Base-by-base conservation (phyloP, 352 stramenopile species). In the Globisporangium okanoganense region DNA sequence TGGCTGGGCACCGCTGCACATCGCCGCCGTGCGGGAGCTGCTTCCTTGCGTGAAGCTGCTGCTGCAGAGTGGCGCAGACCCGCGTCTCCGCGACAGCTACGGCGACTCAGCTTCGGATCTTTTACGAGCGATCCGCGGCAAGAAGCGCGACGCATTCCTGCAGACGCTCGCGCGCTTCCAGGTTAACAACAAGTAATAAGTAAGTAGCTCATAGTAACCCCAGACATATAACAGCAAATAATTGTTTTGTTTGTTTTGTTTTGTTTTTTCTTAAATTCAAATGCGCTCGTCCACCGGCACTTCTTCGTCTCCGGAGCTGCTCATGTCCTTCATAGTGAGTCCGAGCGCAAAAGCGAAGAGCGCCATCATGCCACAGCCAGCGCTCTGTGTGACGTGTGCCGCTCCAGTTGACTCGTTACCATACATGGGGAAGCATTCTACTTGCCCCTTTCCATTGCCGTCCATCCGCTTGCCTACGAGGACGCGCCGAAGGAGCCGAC, bases 401-500 rank as follows among this genome's bases (percentile, higher is more conserved):
- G 53, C 36, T 50, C 44, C 49, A 55, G 49, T 41, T 41, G 49
- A 55, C 49, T 55, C 49, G 49, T 55, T 55, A 55, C 49, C 49
- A 55, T 55, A 55, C 49, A 55, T 55, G 49, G 29, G 29, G n/a
- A 35, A 25, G 47, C 45, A 35, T 14, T 5, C 27, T 20, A 24
- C n/a, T 10, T 20, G 16, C 25, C 47, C 49, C 18, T 27, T 38
- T 38, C 43, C n/a, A n/a, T 51, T 33, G 4, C 25, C 14, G 18
- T 44, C n/a, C 10, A 9, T 33, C n/a, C n/a, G 25, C n/a, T 27
- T 38, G 12, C 3, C 41, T 90, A 94, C 54, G 82, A 92, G 58
- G 85, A 94, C 25, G 85, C 85, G 36, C 85, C 85, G 60, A 94
- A 94, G 38, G 81, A 86, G 31, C 85, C 85, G 40, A 94, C 82